Evolutionary conservation across 2,329 filamentous ascomycete genomes (phyloP).

Genomic region (Colletotrichum spinosum): DNA sequence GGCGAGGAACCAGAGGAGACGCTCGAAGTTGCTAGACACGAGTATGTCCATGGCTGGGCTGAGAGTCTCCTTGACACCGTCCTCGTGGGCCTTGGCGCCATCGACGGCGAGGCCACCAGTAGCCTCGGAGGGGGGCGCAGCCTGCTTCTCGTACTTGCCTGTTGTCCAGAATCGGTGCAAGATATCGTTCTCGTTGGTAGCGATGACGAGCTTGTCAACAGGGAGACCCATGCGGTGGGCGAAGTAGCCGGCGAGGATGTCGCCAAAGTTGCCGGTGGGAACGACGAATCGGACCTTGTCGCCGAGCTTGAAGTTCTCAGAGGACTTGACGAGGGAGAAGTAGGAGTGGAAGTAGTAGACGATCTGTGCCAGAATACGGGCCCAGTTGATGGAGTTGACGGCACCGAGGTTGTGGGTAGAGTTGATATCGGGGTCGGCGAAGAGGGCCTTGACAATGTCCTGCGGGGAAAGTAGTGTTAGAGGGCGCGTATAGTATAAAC

Average conservation of each 20-base stretch:
- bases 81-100: constrained; percentile 72
- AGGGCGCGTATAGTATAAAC: background rate
- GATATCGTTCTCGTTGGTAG: constrained; percentile 98
- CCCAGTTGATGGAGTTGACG: constrained; percentile 97
- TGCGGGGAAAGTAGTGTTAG: constrained; percentile 44
- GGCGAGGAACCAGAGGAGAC: constrained; percentile 92
- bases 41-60: constrained; percentile 98
- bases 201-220: constrained; percentile 87
- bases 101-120: constrained; percentile 74
- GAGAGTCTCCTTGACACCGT: constrained; percentile 89
- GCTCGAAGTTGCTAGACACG: constrained; percentile 96
- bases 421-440: constrained; percentile 88
- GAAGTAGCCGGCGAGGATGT: constrained; percentile 94
- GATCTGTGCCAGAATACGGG: constrained; percentile 94
- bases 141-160: constrained; percentile 89
- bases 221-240: constrained; percentile 91
- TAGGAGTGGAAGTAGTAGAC: constrained; percentile 98
- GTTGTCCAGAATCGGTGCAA: constrained; percentile 95
- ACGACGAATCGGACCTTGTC: constrained; percentile 87
- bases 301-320: constrained; percentile 68
- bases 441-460: constrained; percentile 94
- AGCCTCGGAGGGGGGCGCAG: constrained; percentile 67
- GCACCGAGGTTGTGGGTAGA: constrained; percentile 85
- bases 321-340: constrained; percentile 78
- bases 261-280: constrained; percentile 96